Evolutionary conservation across 2,329 filamentous ascomycete genomes (phyloP), one percentile per base, ranked within the genome.

Genomic region (Alternaria infectoria): DNA sequence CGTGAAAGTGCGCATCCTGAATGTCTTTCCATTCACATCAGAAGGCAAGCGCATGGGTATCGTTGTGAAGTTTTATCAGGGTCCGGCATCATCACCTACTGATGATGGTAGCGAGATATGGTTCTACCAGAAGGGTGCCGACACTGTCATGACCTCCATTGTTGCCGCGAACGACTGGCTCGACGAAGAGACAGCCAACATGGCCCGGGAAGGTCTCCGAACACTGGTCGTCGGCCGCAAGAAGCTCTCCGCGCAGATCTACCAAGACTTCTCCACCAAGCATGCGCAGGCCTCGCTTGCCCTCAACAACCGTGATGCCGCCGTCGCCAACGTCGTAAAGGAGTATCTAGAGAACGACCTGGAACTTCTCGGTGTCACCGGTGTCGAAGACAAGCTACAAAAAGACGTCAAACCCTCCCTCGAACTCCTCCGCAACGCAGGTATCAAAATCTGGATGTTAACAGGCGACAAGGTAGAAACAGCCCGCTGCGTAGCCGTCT

Each of bases 391-490:
- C 81, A 97, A 97, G 77, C 87, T 99, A 12, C 96, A 99, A 78
- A 90, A 90, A 67, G 93, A 98, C 74, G 96, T 99, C 75, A 99
- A 98, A 79, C 92, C 95, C 1, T 97, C 93, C 0, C 86, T 99
- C 6, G 96, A 99, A 80, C 88, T 99, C 6, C 87, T 99, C 56
- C 92, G 96, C 69, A 99, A 99, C 74, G 96, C 96, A 0, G 96
- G 96, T 25, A 96, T 99, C 82, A 98, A 98, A 80, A 98, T 99
- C 54, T 99, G 96, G 96, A 99, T 99, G 96, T 85, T 99, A 77
- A 99, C 96, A 0, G 96, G 96, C 50, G 96, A 99, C 85, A 99
- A 99, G 81, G 93, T 99, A 3, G 96, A 99, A 81, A 99, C 96
- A 13, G 96, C 96, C 15, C 90, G 96, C 36, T 99, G 96, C 80